A percentile compares a stretch with the other conserved stretches of the same genome.
Evolutionary conservation across 2,329 filamentous ascomycete genomes (phyloP).

Genomic region (Zymoseptoria passerinii): DNA sequence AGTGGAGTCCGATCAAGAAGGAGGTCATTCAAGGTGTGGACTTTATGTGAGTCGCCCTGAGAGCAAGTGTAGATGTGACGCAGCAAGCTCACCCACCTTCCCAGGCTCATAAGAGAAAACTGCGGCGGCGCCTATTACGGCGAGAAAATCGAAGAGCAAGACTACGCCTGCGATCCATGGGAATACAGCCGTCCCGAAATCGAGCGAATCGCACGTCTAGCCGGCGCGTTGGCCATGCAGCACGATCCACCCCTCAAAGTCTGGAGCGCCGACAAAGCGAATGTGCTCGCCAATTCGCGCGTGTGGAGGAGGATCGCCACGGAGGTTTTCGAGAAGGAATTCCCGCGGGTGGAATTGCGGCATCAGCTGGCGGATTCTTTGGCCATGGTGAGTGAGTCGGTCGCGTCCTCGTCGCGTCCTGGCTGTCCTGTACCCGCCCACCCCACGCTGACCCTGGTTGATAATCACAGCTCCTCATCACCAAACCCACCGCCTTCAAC

Average conservation of each 20-base stretch:
- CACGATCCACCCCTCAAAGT: conserved; percentile 35
- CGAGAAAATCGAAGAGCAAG: conserved; percentile 37
- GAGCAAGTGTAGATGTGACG: no score
- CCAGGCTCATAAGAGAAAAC: conserved; percentile 40
- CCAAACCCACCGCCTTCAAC: conserved; percentile 41
- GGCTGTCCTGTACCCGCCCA: no score
- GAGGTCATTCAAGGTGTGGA: conserved; percentile 40
- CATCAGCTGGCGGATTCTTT: conserved; percentile 44
- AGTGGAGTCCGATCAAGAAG: conserved; percentile 39
- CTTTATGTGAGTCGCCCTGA: conserved; percentile 36
- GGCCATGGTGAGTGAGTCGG: conserved; percentile 41
- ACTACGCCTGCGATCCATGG: conserved; percentile 43
- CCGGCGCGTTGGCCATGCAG: conserved; percentile 37
- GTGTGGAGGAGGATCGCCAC: conserved; percentile 42
- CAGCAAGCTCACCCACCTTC: no score
- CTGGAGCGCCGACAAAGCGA: conserved; percentile 46
- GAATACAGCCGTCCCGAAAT: conserved; percentile 40
- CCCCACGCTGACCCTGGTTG: no score
- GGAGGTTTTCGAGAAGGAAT: conserved; percentile 36
- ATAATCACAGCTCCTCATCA: conserved; percentile 30
- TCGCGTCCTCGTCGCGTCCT: no score
- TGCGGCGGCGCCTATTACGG: conserved; percentile 46
- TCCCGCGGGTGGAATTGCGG: conserved; percentile 36
- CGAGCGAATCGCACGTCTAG: conserved; percentile 41
- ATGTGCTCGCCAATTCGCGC: conserved; percentile 44